Conservation (phyloP, 1,284 basidiomycete genomes). For the Rhizopogon parksii region DNA sequence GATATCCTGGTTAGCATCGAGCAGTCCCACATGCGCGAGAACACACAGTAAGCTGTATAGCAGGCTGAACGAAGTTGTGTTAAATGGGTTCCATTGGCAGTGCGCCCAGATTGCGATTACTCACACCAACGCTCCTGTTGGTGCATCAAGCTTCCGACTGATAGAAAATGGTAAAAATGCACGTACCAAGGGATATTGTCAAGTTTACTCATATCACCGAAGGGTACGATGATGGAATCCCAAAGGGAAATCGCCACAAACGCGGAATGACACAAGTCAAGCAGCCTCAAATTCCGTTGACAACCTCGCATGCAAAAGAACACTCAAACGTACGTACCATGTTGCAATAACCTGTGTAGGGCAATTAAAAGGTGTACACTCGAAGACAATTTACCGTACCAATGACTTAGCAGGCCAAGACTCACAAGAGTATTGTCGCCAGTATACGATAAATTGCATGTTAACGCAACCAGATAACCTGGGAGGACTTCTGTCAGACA, state of each 20-base stretch:
- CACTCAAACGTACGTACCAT: slow-evolving; percentile 11
- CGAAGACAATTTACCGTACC: slow-evolving; percentile 9
- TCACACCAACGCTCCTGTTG: slow-evolving; percentile 21
- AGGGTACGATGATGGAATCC: slow-evolving; percentile 17
- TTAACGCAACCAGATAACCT: slow-evolving; percentile 23
- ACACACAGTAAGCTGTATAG: slow-evolving; percentile 18
- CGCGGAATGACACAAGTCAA: slow-evolving; percentile 19
- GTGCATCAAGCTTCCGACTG: background rate
- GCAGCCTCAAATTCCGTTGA: slow-evolving; percentile 10
- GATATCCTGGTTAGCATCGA: slow-evolving; percentile 1
- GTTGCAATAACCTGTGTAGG: slow-evolving; percentile 14
- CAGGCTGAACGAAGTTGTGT: slow-evolving; percentile 8
- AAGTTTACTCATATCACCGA: slow-evolving; percentile 10
- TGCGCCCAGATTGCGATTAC: background rate
- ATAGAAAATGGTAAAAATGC: background rate
- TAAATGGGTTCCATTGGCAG: background rate
- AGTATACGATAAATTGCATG: slow-evolving; percentile 23
- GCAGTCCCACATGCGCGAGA: background rate
- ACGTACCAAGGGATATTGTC: slow-evolving; percentile 22
- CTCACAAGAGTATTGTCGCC: slow-evolving; percentile 12
- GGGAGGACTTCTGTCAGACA: background rate
- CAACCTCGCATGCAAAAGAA: background rate
- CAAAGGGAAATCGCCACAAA: slow-evolving; percentile 18
- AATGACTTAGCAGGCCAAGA: slow-evolving; percentile 14
- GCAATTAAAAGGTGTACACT: background rate